A percentile compares a stretch with the other conserved stretches of the same genome.
These are phyloP conservation scores for Nicotiana tomentosiformis DNA, from an alignment of 257 asterid species.

Conservation along the genomic window DNA sequence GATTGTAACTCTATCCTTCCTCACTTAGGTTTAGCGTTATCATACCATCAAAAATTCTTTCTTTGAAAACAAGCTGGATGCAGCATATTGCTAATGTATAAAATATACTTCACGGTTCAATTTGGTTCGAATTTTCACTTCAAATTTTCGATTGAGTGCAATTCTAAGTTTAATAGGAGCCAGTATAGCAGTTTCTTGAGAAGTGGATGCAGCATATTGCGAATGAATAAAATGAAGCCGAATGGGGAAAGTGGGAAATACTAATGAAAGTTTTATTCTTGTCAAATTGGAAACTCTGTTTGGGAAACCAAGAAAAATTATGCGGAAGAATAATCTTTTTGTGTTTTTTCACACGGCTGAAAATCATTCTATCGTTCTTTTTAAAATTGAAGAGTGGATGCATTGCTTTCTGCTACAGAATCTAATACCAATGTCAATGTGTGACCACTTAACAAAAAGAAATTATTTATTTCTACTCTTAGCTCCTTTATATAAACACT, in stretches of 20 bases:
- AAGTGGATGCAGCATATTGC: not conserved
- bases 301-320: not conserved
- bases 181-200: not conserved
- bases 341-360: not conserved
- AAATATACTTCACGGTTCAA: too few species aligned
- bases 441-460: conserved; percentile 4
- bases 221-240: not conserved
- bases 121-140: not conserved
- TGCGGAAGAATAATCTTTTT: not conserved
- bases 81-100: too few species aligned
- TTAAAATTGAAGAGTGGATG: conserved; percentile 8
- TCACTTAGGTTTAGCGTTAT: too few species aligned
- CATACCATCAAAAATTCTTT: too few species aligned
- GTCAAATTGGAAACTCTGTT: not conserved
- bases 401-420: conserved; percentile 29
- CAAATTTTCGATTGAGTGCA: not conserved
- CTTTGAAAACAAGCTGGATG: too few species aligned
- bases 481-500: conserved; percentile 25
- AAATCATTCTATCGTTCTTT: not conserved
- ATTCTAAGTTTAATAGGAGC: not conserved
- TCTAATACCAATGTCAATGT: conserved; percentile 22
- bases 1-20: too few species aligned
- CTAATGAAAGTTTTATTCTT: not conserved
- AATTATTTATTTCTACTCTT: not conserved
- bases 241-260: not conserved